These are phyloP conservation scores for Russula dissimulans DNA, from an alignment of 768 basidiomycete species.

Conservation along the genomic window DNA sequence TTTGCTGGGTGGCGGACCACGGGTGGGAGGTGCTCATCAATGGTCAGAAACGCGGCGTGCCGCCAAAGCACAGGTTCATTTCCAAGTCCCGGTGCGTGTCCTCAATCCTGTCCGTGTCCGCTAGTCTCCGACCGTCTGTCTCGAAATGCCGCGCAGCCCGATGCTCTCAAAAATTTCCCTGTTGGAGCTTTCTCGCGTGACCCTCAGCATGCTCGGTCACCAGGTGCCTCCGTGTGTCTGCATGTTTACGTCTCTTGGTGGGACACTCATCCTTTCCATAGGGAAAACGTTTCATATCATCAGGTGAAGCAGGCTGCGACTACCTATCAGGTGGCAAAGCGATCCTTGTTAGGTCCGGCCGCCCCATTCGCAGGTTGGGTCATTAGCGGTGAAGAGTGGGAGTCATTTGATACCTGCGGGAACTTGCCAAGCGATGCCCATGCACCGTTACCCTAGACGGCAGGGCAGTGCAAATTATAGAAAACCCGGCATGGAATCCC, in stretches of 20 bases:
- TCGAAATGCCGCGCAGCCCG: conserved; percentile 32
- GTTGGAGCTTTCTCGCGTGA: conserved; percentile 36
- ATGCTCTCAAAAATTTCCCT: conserved; percentile 44
- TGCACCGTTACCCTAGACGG: background rate
- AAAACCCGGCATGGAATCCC: background rate
- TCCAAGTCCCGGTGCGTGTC: conserved; percentile 48
- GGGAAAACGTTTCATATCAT: conserved; percentile 33
- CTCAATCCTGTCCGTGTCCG: too few relatives aligned
- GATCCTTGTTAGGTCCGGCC: conserved; percentile 32
- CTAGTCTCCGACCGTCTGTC: background rate
- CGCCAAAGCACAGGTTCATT: conserved; percentile 58
- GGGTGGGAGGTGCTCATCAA: conserved; percentile 62
- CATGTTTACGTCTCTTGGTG: background rate
- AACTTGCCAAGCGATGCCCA: background rate
- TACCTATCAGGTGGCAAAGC: conserved; percentile 46
- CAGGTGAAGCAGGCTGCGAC: conserved; percentile 33
- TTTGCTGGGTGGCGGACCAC: conserved; percentile 58
- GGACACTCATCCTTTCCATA: background rate
- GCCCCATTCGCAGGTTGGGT: conserved; percentile 59
- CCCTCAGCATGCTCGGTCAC: conserved; percentile 16
- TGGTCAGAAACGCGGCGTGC: conserved; percentile 68
- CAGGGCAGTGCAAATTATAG: background rate
- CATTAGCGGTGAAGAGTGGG: conserved; percentile 42
- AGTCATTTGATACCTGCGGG: conserved; percentile 34
- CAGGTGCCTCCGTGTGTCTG: conserved; percentile 15